These are phyloP conservation scores for Somion occarium DNA, from an alignment of 1,284 basidiomycete genomes.

Conservation along the genomic window DNA sequence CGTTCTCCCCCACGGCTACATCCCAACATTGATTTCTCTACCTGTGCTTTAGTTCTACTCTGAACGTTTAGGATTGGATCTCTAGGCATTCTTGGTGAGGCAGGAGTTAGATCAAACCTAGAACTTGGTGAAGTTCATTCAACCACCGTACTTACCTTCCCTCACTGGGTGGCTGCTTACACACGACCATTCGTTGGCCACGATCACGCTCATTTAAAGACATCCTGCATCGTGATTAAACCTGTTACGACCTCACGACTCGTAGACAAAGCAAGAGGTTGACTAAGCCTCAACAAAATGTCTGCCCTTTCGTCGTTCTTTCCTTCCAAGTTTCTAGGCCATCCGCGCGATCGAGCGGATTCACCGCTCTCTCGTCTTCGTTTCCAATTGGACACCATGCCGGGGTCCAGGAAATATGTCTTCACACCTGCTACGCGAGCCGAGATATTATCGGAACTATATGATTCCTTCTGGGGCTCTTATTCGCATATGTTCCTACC, in stretches of 20 bases:
- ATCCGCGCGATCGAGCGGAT: constrained; percentile 42
- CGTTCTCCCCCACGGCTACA: too few species aligned
- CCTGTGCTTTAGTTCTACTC: too few species aligned
- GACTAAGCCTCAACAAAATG: constrained; percentile 25
- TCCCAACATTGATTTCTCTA: too few species aligned
- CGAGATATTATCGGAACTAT: constrained; percentile 74
- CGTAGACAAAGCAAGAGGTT: neutral
- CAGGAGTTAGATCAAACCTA: too few species aligned
- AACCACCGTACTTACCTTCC: too few species aligned
- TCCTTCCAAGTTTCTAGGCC: constrained; percentile 42
- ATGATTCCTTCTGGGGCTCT: constrained; percentile 74
- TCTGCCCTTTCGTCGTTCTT: constrained; percentile 44
- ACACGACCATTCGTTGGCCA: neutral
- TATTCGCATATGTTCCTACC: constrained; percentile 68
- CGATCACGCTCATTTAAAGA: neutral
- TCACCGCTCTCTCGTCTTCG: constrained; percentile 62
- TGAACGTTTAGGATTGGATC: too few species aligned
- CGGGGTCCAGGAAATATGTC: constrained; percentile 67
- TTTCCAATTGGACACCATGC: constrained; percentile 74
- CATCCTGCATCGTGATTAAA: neutral
- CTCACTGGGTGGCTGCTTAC: neutral
- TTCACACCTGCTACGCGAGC: constrained; percentile 68
- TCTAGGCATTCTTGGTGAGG: too few species aligned
- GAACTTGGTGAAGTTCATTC: too few species aligned
- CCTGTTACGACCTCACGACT: neutral